phyloP scores from a whole-genome alignment of 2,329 filamentous ascomycete species.

The Colletotrichum endophyticum region DNA sequence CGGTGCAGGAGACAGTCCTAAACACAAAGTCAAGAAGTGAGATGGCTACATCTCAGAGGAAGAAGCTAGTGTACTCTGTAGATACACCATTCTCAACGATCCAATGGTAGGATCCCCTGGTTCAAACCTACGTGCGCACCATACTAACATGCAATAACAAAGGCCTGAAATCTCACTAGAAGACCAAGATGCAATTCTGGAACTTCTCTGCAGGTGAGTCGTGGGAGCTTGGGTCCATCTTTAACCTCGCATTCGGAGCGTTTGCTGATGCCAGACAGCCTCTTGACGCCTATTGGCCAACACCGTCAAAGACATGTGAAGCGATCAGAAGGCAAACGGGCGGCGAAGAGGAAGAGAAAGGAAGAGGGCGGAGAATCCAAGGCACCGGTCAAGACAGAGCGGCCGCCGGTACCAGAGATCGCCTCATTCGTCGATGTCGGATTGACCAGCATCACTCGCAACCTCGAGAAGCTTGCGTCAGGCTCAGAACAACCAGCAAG shows the following conservation, averaged over 20 bases:
- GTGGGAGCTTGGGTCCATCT: neutral
- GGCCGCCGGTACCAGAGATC: slow-evolving; percentile 52
- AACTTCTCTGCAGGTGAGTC: slow-evolving; percentile 68
- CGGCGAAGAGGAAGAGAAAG: slow-evolving; percentile 56
- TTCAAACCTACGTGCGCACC: neutral
- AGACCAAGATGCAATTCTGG: slow-evolving; percentile 68
- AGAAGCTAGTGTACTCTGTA: slow-evolving; percentile 67
- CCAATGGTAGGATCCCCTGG: slow-evolving; percentile 54
- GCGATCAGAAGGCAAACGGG: slow-evolving; percentile 66
- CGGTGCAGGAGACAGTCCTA: neutral
- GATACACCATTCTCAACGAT: slow-evolving; percentile 68
- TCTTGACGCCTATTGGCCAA: slow-evolving; percentile 67
- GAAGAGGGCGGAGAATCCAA: slow-evolving; percentile 28
- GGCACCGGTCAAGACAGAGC: slow-evolving; percentile 32
- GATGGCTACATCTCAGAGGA: slow-evolving; percentile 30
- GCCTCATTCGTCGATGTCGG: slow-evolving; percentile 66
- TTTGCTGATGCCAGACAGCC: slow-evolving; percentile 41
- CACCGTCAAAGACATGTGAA: slow-evolving; percentile 59
- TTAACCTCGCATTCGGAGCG: neutral
- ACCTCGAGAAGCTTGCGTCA: slow-evolving; percentile 39
- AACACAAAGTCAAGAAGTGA: neutral
- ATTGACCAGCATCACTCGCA: slow-evolving; percentile 65
- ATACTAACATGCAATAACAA: neutral
- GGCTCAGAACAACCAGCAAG: slow-evolving; percentile 40
- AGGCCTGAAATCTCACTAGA: slow-evolving; percentile 66